Percentiles rank a stretch among this genome's conserved stretches.
phyloP scores from a whole-genome alignment of 108 stramenopile genomes.

The Skeletonema potamos region DNA sequence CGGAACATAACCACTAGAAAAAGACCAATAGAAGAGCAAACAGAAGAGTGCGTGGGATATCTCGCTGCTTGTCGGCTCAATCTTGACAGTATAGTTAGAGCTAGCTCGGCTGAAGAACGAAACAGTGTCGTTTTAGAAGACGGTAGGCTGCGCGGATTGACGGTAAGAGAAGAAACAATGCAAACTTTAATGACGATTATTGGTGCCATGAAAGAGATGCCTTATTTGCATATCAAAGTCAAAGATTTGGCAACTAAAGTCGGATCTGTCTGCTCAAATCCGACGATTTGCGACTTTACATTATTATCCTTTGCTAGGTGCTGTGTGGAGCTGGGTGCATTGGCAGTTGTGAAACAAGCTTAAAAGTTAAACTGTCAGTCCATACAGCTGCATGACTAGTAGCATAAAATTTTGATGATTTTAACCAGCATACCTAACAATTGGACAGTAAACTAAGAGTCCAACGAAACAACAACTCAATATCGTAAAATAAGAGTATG shows the following conservation, averaged over 20 bases:
- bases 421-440: slow-evolving; percentile 32
- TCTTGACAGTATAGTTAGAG: slow-evolving; percentile 44
- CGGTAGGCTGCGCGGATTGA: slow-evolving; percentile 43
- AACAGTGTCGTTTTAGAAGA: slow-evolving; percentile 31
- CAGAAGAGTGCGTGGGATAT: slow-evolving; percentile 48
- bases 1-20: slow-evolving; percentile 3
- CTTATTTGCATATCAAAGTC: slow-evolving; percentile 11
- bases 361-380: background rate
- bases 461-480: slow-evolving; percentile 42
- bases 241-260: slow-evolving; percentile 17
- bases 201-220: slow-evolving; percentile 16
- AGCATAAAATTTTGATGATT: background rate
- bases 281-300: slow-evolving; percentile 65
- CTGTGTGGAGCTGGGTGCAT: slow-evolving; percentile 75
- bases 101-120: slow-evolving; percentile 63
- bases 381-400: background rate
- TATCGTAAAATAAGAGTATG: slow-evolving; percentile 55
- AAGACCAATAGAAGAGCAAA: slow-evolving; percentile 9
- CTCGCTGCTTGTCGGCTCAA: slow-evolving; percentile 43
- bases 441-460: slow-evolving; percentile 55
- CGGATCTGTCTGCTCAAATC: background rate
- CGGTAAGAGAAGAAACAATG: slow-evolving; percentile 55
- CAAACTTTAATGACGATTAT: slow-evolving; percentile 39
- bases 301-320: slow-evolving; percentile 68
- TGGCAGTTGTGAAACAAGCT: slow-evolving; percentile 45